phyloP scores from a whole-genome alignment of 768 basidiomycete species.

The Auricularia auricula-judae region DNA sequence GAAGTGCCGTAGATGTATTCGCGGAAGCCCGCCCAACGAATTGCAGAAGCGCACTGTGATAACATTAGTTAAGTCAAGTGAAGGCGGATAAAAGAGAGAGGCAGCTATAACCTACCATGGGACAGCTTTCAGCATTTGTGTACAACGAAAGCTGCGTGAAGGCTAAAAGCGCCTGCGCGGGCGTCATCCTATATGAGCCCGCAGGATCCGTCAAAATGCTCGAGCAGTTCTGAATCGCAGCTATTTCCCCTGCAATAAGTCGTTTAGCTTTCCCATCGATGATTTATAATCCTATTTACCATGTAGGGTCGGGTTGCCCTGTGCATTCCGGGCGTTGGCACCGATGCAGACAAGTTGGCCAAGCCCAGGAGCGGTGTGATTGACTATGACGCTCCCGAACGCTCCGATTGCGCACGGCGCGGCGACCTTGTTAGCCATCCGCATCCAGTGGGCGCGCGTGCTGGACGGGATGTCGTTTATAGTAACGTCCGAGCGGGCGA shows the following conservation, averaged over 20 bases:
- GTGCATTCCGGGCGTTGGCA: background rate
- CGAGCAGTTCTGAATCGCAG: slow-evolving; percentile 1
- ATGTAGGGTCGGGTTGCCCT: background rate
- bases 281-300: background rate
- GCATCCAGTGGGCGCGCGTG: background rate
- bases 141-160: background rate
- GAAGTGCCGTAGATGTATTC: slow-evolving; percentile 1
- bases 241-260: background rate
- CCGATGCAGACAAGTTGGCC: background rate
- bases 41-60: background rate
- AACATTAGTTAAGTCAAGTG: background rate
- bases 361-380: background rate
- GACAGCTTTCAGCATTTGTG: slow-evolving; percentile 1
- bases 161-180: background rate
- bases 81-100: background rate
- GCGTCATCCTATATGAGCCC: background rate
- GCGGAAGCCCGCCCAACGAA: background rate
- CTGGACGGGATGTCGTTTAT: slow-evolving; percentile 1
- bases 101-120: background rate
- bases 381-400: slow-evolving; percentile 1
- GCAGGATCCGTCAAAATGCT: background rate
- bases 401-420: background rate
- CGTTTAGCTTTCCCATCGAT: too few species aligned
- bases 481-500: background rate
- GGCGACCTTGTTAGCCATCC: background rate